Evolutionary conservation across 495 filamentous ascomycete genomes (phyloP).

Genomic region (Bombardia bombarda): DNA sequence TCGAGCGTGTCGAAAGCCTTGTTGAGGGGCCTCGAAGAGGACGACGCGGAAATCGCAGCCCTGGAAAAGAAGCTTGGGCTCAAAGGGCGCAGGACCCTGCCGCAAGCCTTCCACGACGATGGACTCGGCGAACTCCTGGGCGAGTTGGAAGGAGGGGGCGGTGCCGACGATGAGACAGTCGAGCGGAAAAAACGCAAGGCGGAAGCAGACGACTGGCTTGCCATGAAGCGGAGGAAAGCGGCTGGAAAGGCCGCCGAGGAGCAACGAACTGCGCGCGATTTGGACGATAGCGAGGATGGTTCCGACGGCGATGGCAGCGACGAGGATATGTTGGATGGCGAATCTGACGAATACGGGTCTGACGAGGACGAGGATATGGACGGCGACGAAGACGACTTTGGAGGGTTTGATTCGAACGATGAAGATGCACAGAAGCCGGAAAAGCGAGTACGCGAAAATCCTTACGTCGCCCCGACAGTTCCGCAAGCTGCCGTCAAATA

Average conservation of each 20-base stretch:
- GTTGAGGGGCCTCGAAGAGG: slow-evolving; percentile 57
- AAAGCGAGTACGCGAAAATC: slow-evolving; percentile 39
- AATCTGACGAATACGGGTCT: background rate
- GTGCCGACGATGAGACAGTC: slow-evolving; percentile 43
- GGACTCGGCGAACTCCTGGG: slow-evolving; percentile 73
- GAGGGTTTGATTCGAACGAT: slow-evolving; percentile 8
- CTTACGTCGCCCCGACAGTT: slow-evolving; percentile 42
- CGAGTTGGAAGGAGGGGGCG: slow-evolving; percentile 47
- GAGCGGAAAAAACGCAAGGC: slow-evolving; percentile 61
- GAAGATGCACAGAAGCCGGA: slow-evolving; percentile 5
- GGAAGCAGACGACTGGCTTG: slow-evolving; percentile 46
- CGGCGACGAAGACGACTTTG: slow-evolving; percentile 26
- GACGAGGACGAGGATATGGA: slow-evolving; percentile 12
- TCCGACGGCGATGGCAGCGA: slow-evolving; percentile 18
- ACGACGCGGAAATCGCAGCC: slow-evolving; percentile 81
- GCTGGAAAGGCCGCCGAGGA: slow-evolving; percentile 13
- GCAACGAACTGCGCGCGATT: slow-evolving; percentile 9
- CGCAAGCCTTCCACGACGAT: slow-evolving; percentile 75
- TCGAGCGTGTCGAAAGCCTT: slow-evolving; percentile 46
- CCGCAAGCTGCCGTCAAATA: slow-evolving; percentile 50
- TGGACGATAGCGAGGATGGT: slow-evolving; percentile 27
- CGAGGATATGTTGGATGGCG: slow-evolving; percentile 1
- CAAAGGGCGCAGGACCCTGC: slow-evolving; percentile 65
- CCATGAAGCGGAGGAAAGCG: slow-evolving; percentile 39
- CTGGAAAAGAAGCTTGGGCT: slow-evolving; percentile 85